Base-by-base conservation (phyloP, 768 basidiomycete species). In the Kondoa malvinella region DNA sequence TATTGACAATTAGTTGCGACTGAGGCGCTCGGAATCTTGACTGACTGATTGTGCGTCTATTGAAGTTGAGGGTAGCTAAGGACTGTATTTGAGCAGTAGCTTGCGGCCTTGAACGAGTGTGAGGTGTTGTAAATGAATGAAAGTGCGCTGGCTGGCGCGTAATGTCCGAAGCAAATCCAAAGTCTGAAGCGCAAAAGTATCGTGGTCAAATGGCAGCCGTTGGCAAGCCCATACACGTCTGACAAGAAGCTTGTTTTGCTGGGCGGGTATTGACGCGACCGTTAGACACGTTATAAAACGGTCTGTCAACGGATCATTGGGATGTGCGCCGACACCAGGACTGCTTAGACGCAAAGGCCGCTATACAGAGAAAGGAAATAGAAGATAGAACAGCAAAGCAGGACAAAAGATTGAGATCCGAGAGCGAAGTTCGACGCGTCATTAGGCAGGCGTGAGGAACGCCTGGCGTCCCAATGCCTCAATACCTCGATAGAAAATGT, bases 51-150 rank as follows among this genome's bases (percentile, higher is more conserved):
- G 14, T 31, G 30, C n/a, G 58, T 31, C 8, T 26, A 26, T 31
- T 60, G 8, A 60, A 25, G 15, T 56, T 60, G 58, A 8, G 25
- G 8, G 58, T 25, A 25, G n/a, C 8, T 25, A 31, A 14, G 8
- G 58, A 26, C 25, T 60, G 30, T 26, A 29, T 60, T 25, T 25
- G 58, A 60, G 58, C 30, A 25, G 25, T 8, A 31, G 15, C 4
- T 26, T 60, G 58, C 58, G 58, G 12, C 8, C 14, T 4, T 60
- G 61, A 30, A 63, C 27, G 30, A 32, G n/a, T 3, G 30, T 3
- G 30, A 63, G 61, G 3, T 63, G 30, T 27, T 25, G 57, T 33
- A 63, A 63, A 63, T 27, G 15, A 32, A 29, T 63, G 61, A 26
- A 15, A n/a, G 61, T 63, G 15, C 26, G 61, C 15, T 3, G 61